A percentile compares a stretch with the other conserved stretches of the same genome.
These are phyloP conservation scores for Achaetomiella virescens DNA, from an alignment of 495 filamentous ascomycete species.

Conservation along the genomic window DNA sequence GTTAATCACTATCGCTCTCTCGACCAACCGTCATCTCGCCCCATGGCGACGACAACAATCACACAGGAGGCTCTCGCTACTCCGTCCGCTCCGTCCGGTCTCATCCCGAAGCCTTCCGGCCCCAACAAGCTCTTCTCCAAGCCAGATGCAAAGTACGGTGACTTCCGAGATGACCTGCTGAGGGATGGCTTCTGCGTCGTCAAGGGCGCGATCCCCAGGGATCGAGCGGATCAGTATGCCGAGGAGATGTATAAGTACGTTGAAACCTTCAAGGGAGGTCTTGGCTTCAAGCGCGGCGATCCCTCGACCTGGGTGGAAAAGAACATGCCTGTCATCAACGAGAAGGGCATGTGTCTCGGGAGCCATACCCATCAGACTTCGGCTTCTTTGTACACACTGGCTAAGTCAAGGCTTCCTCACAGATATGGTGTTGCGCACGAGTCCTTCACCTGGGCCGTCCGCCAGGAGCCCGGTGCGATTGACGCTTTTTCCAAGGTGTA, in stretches of 20 bases:
- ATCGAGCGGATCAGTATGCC: conserved; percentile 22
- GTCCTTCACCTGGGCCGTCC: conserved; percentile 39
- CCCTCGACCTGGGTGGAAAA: conserved; percentile 31
- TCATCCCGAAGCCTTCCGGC: neutral
- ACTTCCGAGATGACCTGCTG: conserved; percentile 26
- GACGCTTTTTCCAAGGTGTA: conserved; percentile 38
- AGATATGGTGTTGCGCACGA: conserved; percentile 34
- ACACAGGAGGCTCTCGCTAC: neutral
- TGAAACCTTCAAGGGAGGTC: conserved; percentile 30
- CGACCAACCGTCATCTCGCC: neutral
- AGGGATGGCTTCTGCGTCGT: conserved; percentile 40
- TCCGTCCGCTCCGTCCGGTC: neutral
- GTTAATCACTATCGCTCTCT: neutral
- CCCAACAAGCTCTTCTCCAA: neutral
- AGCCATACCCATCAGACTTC: neutral
- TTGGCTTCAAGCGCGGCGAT: conserved; percentile 37
- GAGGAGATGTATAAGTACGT: conserved; percentile 1
- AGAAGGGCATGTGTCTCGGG: conserved; percentile 25
- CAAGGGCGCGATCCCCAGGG: conserved; percentile 40
- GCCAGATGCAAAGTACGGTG: neutral
- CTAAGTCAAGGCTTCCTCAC: neutral
- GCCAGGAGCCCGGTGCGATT: conserved; percentile 38
- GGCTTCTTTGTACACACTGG: neutral
- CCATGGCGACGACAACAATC: neutral
- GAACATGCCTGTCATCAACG: conserved; percentile 36